Base-by-base conservation (phyloP, 805 yeast genomes). In the Barnettozyma sucrosica region DNA sequence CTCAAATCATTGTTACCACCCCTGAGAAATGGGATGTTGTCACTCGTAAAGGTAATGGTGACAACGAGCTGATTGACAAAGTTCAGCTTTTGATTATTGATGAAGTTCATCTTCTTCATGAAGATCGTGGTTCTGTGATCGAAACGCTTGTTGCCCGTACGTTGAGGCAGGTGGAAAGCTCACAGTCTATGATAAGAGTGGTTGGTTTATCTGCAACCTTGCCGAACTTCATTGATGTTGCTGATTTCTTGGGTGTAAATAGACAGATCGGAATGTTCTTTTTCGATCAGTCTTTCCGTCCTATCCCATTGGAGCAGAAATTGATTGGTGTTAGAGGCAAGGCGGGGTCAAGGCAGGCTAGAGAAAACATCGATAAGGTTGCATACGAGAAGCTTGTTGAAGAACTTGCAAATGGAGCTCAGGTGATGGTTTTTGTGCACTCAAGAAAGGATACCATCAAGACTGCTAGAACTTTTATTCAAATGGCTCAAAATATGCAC, bases 21-120 rank as follows among this genome's bases (percentile, higher is more conserved):
- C 97, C 97, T 0, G 97, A 89, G 61, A 89, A 89, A 64, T 89
- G 97, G 97, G 97, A 89, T 68, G 97, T 93, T 2, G 97, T 93
- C 2, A 92, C 99, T 0, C 78, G 98, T 61, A 93, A 93, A 62
- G 83, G 90, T 34, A 84, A 76, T 55, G 97, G 97, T 45, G 97
- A 90, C 58, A 80, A 79, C 43, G 96, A 89, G 55, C 66, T 90
- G 41, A 87, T 88, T 3, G 80, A 85, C 11, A 89, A 89, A 57
- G 95, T 93, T 9, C 87, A 83, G 63, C 68, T 93, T 13, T 68
- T 93, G 48, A 88, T 93, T 50, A 90, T 93, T 51, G 99, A 93
- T 72, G 99, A 93, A 67, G 98, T 93, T 0, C 99, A 93, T 74
- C 71, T 93, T 60, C 74, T 93, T 45, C 98, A 93, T 58, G 99